Conservation (phyloP, 2,329 filamentous ascomycete genomes). For the Fusarium camptoceras region DNA sequence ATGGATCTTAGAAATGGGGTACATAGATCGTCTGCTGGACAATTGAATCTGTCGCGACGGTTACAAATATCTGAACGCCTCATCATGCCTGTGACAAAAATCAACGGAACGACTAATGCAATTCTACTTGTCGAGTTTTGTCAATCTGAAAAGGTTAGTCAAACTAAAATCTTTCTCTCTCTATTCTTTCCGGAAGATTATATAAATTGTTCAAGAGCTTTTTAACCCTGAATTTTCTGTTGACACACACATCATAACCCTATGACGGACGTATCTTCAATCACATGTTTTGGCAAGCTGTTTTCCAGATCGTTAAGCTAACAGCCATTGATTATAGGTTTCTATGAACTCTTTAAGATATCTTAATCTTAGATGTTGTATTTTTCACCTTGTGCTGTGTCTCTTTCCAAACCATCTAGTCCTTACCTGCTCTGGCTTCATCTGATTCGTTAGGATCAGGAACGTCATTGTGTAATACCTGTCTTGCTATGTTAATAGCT, state of each 20-base stretch:
- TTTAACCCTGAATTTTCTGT: slow-evolving; percentile 75
- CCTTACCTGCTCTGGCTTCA: not conserved
- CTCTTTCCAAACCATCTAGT: no score
- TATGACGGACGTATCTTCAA: slow-evolving; percentile 62
- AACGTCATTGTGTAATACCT: slow-evolving; percentile 59
- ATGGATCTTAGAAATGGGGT: slow-evolving; percentile 55
- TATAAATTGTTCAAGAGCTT: slow-evolving; percentile 69
- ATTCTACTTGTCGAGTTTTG: slow-evolving; percentile 12
- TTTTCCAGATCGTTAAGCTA: slow-evolving; percentile 55
- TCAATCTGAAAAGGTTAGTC: slow-evolving; percentile 60
- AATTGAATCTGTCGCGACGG: slow-evolving; percentile 53
- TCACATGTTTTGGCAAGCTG: slow-evolving; percentile 36
- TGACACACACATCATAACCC: slow-evolving; percentile 67
- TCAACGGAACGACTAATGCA: slow-evolving; percentile 30
- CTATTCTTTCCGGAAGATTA: slow-evolving; percentile 63
- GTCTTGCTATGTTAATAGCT: slow-evolving; percentile 75
- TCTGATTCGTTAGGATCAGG: not conserved
- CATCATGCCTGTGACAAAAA: slow-evolving; percentile 41
- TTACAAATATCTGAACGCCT: slow-evolving; percentile 45
- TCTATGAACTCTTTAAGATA: slow-evolving; percentile 15
- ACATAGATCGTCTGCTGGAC: slow-evolving; percentile 63
- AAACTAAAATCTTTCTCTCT: slow-evolving; percentile 6
- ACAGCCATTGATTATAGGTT: slow-evolving; percentile 45
- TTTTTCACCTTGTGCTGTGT: slow-evolving; percentile 24
- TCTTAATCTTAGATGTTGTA: slow-evolving; percentile 29